Evolutionary conservation across 78 protist genomes (phyloP), one percentile per base, ranked within the genome.

Genomic region (Speleostelium caveatum): DNA sequence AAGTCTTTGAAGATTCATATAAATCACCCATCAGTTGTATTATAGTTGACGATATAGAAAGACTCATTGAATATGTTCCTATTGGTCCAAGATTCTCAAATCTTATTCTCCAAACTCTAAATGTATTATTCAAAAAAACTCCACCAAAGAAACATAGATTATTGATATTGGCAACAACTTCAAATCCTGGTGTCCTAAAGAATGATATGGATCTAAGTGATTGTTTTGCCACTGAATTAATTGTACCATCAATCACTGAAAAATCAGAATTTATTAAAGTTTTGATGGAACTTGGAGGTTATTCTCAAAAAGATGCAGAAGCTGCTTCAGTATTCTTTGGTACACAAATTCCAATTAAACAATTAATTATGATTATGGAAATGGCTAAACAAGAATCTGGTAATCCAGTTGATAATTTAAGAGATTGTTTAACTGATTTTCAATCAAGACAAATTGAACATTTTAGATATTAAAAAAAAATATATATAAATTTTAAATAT

Each of bases 31-130:
- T 95, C 56, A 49, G 93, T 51, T 65, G 96, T 24, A 72, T 99
- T 39, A 89, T 99, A 21, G 79, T 99, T 33, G 99, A 99, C 75
- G 96, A 97, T 76, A 30, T 98, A 45, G 99, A 99, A 94, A 95
- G 99, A 26, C 71, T 99, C 59, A 58, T 99, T 42, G 98, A 96
- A 26, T 98, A 96, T 71, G 98, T 95, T 12, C 86, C 88, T 35
- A 89, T 97, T 61, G 99, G 99, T 0, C 98, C 98, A 41, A 96
- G 99, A 45, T 99, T 98, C 96, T 97, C 99, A 32, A 98, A 98
- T 87, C 24, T 65, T 3, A 89, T 98, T 26, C 96, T 98, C 16
- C 99, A 98, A 93, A 87, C 98, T 19, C 87, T 98, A 12, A 67
- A 95, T 2, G 97, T 96, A 21, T 80, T 96, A 30, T 19, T 97